phyloP scores from a whole-genome alignment of 2,329 filamentous ascomycete genomes.

The Pseudomassariella vexata region DNA sequence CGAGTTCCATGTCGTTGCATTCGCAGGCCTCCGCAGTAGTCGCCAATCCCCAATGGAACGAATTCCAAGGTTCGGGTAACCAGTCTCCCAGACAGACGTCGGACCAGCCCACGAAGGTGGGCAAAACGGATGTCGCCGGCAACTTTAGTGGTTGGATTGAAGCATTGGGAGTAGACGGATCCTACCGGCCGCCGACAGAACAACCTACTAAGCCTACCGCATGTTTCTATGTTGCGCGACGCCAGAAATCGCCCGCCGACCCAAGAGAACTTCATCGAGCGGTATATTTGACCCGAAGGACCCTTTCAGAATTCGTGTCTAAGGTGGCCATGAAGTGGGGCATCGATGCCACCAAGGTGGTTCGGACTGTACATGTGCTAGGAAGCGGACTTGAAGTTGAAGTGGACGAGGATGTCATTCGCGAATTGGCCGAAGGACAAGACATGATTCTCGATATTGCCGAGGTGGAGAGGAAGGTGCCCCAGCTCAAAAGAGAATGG shows the following conservation, averaged over 20 bases:
- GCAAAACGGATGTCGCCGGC: constrained; percentile 54
- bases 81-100: constrained; percentile 34
- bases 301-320: constrained; percentile 65
- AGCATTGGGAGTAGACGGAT: constrained; percentile 80
- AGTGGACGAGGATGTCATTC: constrained; percentile 85
- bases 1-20: constrained; percentile 58
- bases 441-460: constrained; percentile 75
- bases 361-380: constrained; percentile 67
- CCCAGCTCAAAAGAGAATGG: constrained; percentile 51
- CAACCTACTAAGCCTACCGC: constrained; percentile 67
- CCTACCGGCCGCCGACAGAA: constrained; percentile 75
- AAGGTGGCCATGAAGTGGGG: constrained; percentile 75
- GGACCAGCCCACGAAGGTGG: constrained; percentile 47
- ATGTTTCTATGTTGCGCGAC: constrained; percentile 76
- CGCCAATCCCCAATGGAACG: constrained; percentile 47
- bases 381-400: constrained; percentile 74
- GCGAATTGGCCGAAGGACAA: constrained; percentile 80
- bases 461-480: constrained; percentile 30
- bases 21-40: constrained; percentile 45
- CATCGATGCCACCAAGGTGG: constrained; percentile 66
- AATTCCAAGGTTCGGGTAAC: constrained; percentile 49
- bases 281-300: constrained; percentile 77
- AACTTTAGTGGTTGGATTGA: constrained; percentile 81
- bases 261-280: constrained; percentile 69
- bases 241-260: constrained; percentile 41